Evolutionary conservation across 352 stramenopile species (phyloP), one percentile per base, ranked within the genome.

Genomic region (Globisporangium apiculatum): DNA sequence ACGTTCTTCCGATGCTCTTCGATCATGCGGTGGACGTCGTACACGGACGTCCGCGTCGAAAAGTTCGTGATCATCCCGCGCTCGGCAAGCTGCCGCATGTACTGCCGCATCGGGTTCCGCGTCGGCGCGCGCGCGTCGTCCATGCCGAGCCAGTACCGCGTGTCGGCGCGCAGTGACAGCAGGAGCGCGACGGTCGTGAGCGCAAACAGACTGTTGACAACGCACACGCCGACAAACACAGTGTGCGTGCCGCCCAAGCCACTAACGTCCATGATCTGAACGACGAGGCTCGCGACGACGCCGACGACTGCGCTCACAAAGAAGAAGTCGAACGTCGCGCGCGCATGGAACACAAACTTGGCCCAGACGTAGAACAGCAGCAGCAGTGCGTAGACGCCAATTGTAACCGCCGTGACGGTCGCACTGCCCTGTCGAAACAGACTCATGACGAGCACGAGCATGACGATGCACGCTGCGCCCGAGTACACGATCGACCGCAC

Each of bases 1-100:
- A 95, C 83, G 17, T 81, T 90, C 48, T 93, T 80, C 0, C 76
- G 68, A 49, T 91, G 82, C 54, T 91, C 80, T 55, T 95, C 85
- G 31, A 95, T 95, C 83, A 95, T 91, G 45, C 77, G 83, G 42
- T 95, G 85, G 3, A 95, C 85, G 57, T 95, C 83, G 65, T 95
- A 95, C 24, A 95, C 85, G 0, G 83, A 93, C 15, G 85, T 95
- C 15, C 81, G 83, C 4, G 85, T 95, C 7, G 85, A 95, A 57
- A 93, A 95, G 50, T 88, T 91, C 10, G 83, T 93, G 51, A 93
- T 89, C 76, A 93, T 89, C 17, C 85, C 85, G 57, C 79, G 79
- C 45, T 95, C 85, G 8, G 85, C 82, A 0, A 95, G 65, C 37
- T 91, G 68, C 10, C 73, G 79, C 65, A 91, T 71, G 47, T 91